A percentile compares a stretch with the other conserved stretches of the same genome.
Conservation (phyloP, 768 basidiomycete species). For the Amanita exitialis region DNA sequence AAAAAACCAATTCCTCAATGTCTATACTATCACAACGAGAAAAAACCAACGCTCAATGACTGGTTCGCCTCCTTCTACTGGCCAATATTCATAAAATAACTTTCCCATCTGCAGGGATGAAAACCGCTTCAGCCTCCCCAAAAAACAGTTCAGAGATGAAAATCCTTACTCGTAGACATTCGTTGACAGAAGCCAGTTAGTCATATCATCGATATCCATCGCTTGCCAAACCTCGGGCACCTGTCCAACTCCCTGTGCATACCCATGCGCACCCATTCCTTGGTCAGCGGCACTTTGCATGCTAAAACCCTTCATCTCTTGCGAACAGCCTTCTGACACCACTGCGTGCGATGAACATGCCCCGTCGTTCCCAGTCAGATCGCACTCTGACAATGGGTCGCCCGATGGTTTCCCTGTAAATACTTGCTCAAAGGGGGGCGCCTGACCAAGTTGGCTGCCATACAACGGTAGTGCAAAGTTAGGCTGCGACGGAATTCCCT, state of each 20-base stretch:
- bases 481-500: slow-evolving; percentile 1
- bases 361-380: not conserved
- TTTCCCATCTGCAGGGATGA: slow-evolving; percentile 21
- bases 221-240: slow-evolving; percentile 16
- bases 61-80: too few relatives aligned
- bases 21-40: too few relatives aligned
- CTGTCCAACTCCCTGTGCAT: not conserved
- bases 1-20: too few relatives aligned
- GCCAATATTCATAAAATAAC: slow-evolving; percentile 28
- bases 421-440: slow-evolving; percentile 37
- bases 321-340: not conserved
- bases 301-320: not conserved
- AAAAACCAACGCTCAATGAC: too few relatives aligned
- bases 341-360: not conserved
- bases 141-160: slow-evolving; percentile 7
- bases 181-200: slow-evolving; percentile 56
- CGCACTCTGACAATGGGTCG: not conserved
- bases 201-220: slow-evolving; percentile 40
- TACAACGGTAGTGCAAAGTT: slow-evolving; percentile 41
- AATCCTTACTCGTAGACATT: slow-evolving; percentile 46
- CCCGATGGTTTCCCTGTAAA: slow-evolving; percentile 18
- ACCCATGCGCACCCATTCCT: not conserved
- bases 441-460: slow-evolving; percentile 44
- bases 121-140: slow-evolving; percentile 16
- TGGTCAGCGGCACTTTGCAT: not conserved